Evolutionary conservation across 2,329 filamentous ascomycete species (phyloP).

Genomic region (Ambrosiella cleistominuta): DNA sequence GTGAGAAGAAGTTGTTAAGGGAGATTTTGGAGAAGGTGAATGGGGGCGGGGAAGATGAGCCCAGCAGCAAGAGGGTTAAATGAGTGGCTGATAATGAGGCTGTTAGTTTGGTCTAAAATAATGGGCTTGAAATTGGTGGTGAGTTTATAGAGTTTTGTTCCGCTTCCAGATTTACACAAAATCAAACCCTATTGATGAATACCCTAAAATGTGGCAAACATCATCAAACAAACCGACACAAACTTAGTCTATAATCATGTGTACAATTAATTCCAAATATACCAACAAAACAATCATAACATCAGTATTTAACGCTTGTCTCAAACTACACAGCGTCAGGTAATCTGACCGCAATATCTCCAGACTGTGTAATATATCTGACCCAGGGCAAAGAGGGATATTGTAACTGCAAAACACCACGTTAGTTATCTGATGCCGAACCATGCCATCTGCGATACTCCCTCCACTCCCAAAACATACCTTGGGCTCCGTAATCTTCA

Average conservation of each 20-base stretch:
- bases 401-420: slow-evolving; percentile 50
- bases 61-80: neutral
- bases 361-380: slow-evolving; percentile 93
- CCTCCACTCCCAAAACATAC: slow-evolving; percentile 33
- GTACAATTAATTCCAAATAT: neutral
- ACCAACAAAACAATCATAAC: neutral
- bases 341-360: slow-evolving; percentile 85
- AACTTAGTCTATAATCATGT: too few species aligned
- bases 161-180: too few species aligned
- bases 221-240: too few species aligned
- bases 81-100: neutral
- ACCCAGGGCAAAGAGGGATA: slow-evolving; percentile 97
- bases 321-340: slow-evolving; percentile 60
- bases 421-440: neutral
- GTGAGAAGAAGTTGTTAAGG: slow-evolving; percentile 51
- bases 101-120: too few species aligned
- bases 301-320: neutral
- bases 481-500: slow-evolving; percentile 99
- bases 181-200: too few species aligned
- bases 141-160: neutral
- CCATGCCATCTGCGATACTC: neutral
- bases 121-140: neutral
- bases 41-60: neutral
- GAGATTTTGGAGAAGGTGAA: slow-evolving; percentile 27
- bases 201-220: too few species aligned